These are phyloP conservation scores for Candida fluviatilis DNA, from an alignment of 805 yeast genomes.

Conservation along the genomic window DNA sequence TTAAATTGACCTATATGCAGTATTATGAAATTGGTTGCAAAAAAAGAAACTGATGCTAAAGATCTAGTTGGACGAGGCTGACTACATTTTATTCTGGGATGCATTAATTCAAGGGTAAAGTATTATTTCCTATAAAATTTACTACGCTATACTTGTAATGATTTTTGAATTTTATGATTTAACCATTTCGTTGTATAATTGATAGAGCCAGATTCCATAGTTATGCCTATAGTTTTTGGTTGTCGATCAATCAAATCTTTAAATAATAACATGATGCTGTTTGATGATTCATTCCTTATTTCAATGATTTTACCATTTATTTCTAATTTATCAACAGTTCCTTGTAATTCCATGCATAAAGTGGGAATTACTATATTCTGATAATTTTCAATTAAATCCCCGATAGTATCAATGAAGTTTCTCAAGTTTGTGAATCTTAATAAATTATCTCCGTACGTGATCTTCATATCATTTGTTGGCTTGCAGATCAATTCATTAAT, in stretches of 20 bases:
- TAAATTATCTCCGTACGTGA: slow-evolving; percentile 16
- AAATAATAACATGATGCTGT: slow-evolving; percentile 9
- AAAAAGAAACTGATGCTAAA: too few relatives aligned
- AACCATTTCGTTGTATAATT: slow-evolving; percentile 4
- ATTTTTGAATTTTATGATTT: slow-evolving; percentile 1
- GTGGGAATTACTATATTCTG: slow-evolving; percentile 21
- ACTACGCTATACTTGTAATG: neutral
- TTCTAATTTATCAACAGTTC: slow-evolving; percentile 17
- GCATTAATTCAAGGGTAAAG: too few relatives aligned
- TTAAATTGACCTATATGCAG: too few relatives aligned
- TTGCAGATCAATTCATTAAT: slow-evolving; percentile 9
- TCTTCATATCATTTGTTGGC: slow-evolving; percentile 10
- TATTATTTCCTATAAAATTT: too few relatives aligned
- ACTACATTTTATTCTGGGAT: too few relatives aligned
- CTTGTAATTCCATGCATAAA: slow-evolving; percentile 15
- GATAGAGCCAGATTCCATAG: slow-evolving; percentile 5
- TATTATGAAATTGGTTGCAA: too few relatives aligned
- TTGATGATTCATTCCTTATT: slow-evolving; percentile 4
- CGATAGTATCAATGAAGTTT: slow-evolving; percentile 14
- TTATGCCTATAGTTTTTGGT: slow-evolving; percentile 14
- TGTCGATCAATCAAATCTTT: slow-evolving; percentile 12
- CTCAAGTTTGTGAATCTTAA: slow-evolving; percentile 15
- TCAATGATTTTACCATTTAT: slow-evolving; percentile 19
- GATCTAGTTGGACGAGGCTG: too few relatives aligned
- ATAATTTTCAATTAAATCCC: slow-evolving; percentile 9